Base-by-base conservation (phyloP, 2,329 filamentous ascomycete species). In the Aspergillus bombycis region DNA sequence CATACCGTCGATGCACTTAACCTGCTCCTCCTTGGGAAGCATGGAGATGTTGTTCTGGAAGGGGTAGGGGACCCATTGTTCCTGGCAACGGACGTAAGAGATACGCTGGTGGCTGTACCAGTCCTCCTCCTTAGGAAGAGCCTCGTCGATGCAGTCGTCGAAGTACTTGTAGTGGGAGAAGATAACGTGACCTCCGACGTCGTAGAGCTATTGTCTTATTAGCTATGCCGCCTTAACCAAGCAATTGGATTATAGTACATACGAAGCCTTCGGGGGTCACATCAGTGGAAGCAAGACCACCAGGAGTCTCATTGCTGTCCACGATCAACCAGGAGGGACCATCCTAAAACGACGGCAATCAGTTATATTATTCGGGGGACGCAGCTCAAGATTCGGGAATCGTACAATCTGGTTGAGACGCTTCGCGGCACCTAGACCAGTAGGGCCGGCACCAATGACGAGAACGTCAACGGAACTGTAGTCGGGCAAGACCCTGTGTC, bases 111-210 rank as follows among this genome's bases (percentile, higher is more conserved):
- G 95, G 70, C 89, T 92, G 83, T 91, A 98, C 95, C 95, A 99
- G 84, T 99, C 95, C 64, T 92, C 90, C 64, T 93, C 88, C 77
- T 93, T 93, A 74, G 95, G 95, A 48, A 99, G 89, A 59, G 95
- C 95, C 86, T 99, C 95, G 80, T 98, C 88, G 78, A 99, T 90
- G 85, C 92, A 96, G 85, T 99, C 95, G 83, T 99, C 95, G 80
- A 99, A 99, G 89, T 99, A 99, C 85, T 97, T 97, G 91, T 99
- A 99, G 88, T 97, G 94, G 73, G 94, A 97, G 88, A 97, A 97
- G 84, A 97, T 97, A 82, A 97, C 94, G 83, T 97, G 94, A 74
- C 94, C 94, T 79, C 94, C 94, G 74, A 99, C 95, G 83, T 99
- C 95, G 87, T 97, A 99, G 74, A 99, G 88, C 94, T 97, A 76